Percentiles rank a stretch among this genome's conserved stretches.
These are phyloP conservation scores for Scenedesmus sp. DNA, from an alignment of 163 green algal genomes.

Conservation along the genomic window DNA sequence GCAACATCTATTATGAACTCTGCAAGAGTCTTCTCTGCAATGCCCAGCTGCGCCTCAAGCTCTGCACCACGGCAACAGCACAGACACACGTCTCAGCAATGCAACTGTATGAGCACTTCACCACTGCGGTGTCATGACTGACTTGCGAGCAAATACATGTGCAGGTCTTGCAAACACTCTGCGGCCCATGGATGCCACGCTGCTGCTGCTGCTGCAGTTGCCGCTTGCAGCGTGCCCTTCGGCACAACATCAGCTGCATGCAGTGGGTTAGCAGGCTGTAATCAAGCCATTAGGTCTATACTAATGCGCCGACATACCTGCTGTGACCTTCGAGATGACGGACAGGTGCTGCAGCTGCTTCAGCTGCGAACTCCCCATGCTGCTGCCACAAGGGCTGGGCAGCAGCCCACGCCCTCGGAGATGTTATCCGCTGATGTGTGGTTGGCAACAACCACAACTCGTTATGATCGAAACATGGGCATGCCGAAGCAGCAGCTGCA, in stretches of 20 bases:
- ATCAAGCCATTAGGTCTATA: background rate
- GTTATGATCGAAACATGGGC: background rate
- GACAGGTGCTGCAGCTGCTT: conserved; percentile 87
- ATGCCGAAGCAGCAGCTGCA: background rate
- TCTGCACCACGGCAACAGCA: conserved; percentile 10
- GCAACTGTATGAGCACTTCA: background rate
- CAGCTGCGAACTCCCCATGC: conserved; percentile 24
- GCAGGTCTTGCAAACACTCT: background rate
- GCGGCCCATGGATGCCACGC: background rate
- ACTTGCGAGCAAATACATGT: background rate
- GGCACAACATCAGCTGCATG: background rate
- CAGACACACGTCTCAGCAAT: background rate
- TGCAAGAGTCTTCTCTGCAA: conserved; percentile 48
- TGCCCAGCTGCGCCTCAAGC: conserved; percentile 42
- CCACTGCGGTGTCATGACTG: background rate
- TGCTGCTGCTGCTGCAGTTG: conserved; percentile 19
- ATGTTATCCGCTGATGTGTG: background rate
- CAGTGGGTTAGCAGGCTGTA: background rate
- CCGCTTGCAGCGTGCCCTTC: background rate
- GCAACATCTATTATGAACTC: conserved; percentile 54
- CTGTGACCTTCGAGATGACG: conserved; percentile 95
- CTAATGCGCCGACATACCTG: conserved; percentile 64
- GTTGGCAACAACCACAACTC: background rate
- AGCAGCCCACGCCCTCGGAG: background rate
- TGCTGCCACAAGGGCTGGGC: background rate